These are phyloP conservation scores for Fusarium beomiforme DNA, from an alignment of 2,329 filamentous ascomycete genomes.

Conservation along the genomic window DNA sequence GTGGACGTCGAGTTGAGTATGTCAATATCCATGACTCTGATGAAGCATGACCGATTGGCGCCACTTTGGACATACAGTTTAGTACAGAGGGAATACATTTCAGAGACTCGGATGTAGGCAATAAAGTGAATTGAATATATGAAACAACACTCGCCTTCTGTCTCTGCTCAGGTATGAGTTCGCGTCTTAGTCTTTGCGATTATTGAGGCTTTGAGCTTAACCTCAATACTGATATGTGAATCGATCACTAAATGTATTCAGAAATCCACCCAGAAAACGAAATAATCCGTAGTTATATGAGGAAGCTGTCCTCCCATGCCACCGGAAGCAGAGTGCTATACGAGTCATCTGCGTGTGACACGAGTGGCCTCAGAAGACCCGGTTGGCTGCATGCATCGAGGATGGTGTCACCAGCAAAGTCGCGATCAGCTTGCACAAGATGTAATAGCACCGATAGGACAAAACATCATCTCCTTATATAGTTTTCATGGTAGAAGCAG, in stretches of 20 bases:
- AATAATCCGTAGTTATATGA: neutral
- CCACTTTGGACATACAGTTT: neutral
- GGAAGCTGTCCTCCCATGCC: neutral
- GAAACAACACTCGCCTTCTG: neutral
- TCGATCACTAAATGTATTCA: neutral
- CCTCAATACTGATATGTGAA: neutral
- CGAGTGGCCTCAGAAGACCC: neutral
- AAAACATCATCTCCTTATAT: neutral
- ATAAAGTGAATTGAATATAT: neutral
- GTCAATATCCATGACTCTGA: neutral
- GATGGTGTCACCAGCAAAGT: neutral
- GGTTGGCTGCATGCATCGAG: slow-evolving; percentile 16
- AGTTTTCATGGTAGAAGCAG: neutral
- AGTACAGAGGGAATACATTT: neutral
- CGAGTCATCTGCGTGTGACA: slow-evolving; percentile 7
- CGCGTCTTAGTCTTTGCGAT: neutral
- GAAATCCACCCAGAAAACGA: neutral
- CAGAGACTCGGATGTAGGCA: neutral
- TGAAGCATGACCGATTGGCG: neutral
- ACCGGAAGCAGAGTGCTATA: slow-evolving; percentile 11
- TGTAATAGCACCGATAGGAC: neutral
- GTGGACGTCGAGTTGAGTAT: neutral
- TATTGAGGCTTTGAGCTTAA: neutral
- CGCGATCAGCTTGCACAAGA: neutral
- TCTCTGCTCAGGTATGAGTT: neutral